Evolutionary conservation across 768 basidiomycete species (phyloP).

Genomic region (Russula earlei): DNA sequence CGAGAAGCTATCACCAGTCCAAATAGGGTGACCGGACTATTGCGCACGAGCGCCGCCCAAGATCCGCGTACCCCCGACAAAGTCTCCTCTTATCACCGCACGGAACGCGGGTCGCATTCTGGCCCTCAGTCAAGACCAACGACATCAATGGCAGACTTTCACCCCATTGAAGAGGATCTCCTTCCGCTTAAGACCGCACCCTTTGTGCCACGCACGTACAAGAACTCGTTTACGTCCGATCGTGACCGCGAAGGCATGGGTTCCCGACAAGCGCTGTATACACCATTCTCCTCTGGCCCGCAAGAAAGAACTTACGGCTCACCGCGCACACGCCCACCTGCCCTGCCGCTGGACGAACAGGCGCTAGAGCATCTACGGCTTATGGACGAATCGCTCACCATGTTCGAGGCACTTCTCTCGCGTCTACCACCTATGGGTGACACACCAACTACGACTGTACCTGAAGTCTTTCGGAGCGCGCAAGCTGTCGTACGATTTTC

Average conservation of each 20-base stretch:
- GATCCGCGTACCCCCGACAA: constrained; percentile 22
- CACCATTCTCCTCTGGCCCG: constrained; percentile 10
- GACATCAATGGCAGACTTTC: constrained; percentile 31
- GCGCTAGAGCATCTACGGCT: constrained; percentile 53
- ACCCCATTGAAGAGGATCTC: constrained; percentile 19
- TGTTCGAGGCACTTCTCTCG: constrained; percentile 60
- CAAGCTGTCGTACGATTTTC: constrained; percentile 54
- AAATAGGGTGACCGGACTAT: constrained; percentile 2
- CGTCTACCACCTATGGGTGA: constrained; percentile 41
- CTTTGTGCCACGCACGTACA: constrained; percentile 33
- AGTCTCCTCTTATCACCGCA: background rate
- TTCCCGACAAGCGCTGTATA: constrained; percentile 3
- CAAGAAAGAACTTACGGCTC: constrained; percentile 20
- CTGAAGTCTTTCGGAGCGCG: constrained; percentile 53
- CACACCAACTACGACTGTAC: constrained; percentile 32
- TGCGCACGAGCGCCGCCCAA: constrained; percentile 1
- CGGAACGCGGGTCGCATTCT: constrained; percentile 15
- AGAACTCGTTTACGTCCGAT: constrained; percentile 32
- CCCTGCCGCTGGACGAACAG: constrained; percentile 16
- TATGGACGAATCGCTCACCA: constrained; percentile 56
- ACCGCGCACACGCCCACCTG: constrained; percentile 13
- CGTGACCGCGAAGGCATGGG: constrained; percentile 19
- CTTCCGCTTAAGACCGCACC: constrained; percentile 32
- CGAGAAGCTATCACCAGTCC: background rate
- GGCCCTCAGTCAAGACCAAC: constrained; percentile 19